phyloP scores from a whole-genome alignment of 768 basidiomycete species.

The Leucocoprinus sp. region DNA sequence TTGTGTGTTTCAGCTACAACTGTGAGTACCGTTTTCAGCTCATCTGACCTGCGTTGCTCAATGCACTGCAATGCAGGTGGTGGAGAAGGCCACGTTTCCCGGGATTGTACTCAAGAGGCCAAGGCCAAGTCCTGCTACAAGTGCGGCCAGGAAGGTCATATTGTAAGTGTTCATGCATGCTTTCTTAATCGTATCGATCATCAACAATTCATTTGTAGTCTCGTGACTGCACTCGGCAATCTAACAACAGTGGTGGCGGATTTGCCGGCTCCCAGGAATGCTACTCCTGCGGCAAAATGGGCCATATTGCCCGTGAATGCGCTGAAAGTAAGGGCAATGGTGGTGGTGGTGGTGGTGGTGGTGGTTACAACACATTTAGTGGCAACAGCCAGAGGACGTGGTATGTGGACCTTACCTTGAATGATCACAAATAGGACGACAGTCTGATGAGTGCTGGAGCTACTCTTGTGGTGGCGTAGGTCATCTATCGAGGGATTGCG shows the following conservation, averaged over 20 bases:
- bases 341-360: constrained; percentile 17
- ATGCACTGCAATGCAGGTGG: constrained; percentile 41
- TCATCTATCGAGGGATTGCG: constrained; percentile 81
- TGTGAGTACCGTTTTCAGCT: constrained; percentile 35
- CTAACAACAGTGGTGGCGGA: constrained; percentile 18
- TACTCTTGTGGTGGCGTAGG: constrained; percentile 87
- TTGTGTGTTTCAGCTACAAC: constrained; percentile 52
- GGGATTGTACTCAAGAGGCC: constrained; percentile 69
- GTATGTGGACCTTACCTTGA: constrained; percentile 24
- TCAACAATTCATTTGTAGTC: too few relatives aligned
- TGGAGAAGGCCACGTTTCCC: constrained; percentile 72
- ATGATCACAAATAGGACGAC: too few relatives aligned
- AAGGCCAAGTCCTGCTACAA: constrained; percentile 88
- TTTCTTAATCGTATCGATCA: not conserved
- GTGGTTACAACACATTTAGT: too few relatives aligned
- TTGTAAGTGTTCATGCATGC: constrained; percentile 42
- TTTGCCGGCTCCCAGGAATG: constrained; percentile 45
- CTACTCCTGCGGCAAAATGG: constrained; percentile 79
- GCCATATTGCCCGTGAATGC: constrained; percentile 81
- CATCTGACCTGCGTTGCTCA: not conserved
- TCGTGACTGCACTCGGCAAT: constrained; percentile 61
- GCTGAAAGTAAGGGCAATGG: constrained; percentile 45
- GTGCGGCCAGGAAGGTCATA: constrained; percentile 77
- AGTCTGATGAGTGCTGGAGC: constrained; percentile 28
- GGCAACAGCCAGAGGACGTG: constrained; percentile 45